Conservation (phyloP, 352 stramenopile genomes). For the Globisporangium nunn region DNA sequence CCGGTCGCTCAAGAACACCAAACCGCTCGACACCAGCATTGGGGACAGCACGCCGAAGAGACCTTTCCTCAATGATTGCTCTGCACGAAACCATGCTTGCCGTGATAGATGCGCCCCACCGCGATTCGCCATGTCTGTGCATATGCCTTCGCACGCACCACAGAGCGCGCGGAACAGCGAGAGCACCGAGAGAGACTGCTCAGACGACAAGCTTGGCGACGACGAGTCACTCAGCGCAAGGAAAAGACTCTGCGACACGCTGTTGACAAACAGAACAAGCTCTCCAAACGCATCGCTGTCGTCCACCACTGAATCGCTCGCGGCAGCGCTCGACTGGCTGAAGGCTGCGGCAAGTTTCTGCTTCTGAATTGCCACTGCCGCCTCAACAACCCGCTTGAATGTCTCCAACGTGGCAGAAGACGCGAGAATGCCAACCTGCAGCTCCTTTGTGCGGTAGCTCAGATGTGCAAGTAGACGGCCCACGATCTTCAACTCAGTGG, state of each 20-base stretch:
- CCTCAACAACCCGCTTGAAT: conserved; percentile 29
- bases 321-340: neutral
- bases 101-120: neutral
- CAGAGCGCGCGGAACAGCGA: conserved; percentile 9
- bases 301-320: neutral
- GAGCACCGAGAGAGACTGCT: conserved; percentile 5
- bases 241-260: conserved; percentile 34
- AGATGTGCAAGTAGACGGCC: conserved; percentile 30
- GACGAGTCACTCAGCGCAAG: conserved; percentile 6
- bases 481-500: conserved; percentile 41
- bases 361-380: conserved; percentile 28
- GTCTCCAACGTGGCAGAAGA: conserved; percentile 14
- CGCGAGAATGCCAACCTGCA: conserved; percentile 25
- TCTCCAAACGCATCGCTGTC: conserved; percentile 22
- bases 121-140: neutral
- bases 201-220: neutral
- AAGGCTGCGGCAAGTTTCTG: conserved; percentile 14
- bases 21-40: conserved; percentile 31
- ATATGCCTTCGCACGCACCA: conserved; percentile 10
- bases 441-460: conserved; percentile 22
- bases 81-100: conserved; percentile 3
- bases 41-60: conserved; percentile 23
- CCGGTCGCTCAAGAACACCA: conserved; percentile 24
- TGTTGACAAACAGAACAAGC: conserved; percentile 36
- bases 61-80: conserved; percentile 6